Conservation (phyloP, 139 green algal genomes). For the Coccomyxa sp. region DNA sequence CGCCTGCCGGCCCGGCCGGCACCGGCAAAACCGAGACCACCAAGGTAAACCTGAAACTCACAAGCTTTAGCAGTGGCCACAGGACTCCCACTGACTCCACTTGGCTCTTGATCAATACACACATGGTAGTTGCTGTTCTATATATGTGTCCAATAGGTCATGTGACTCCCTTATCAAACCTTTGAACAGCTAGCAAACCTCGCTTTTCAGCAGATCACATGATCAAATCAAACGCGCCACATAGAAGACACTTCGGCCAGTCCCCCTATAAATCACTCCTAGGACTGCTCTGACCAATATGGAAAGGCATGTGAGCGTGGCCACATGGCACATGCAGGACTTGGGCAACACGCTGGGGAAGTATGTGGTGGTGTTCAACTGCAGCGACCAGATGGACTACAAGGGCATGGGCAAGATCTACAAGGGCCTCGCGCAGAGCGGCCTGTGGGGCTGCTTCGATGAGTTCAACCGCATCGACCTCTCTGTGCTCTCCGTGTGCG, state of each 20-base stretch:
- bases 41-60: no score
- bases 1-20: constrained; percentile 82
- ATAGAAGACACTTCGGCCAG: no score
- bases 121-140: no score
- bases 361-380: constrained; percentile 99
- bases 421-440: constrained; percentile 91
- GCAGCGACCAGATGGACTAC: constrained; percentile 95
- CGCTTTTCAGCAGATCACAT: no score
- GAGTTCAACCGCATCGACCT: constrained; percentile 99
- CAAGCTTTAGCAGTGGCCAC: no score
- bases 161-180: no score
- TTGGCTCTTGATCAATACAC: no score
- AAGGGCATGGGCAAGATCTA: constrained; percentile 97
- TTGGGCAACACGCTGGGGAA: constrained; percentile 93
- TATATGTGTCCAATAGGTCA: no score
- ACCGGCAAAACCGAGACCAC: constrained; percentile 93
- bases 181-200: no score
- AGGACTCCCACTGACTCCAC: no score
- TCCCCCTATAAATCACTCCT: no score
- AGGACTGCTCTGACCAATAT: neutral
- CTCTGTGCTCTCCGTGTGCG: constrained; percentile 93
- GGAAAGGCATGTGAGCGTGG: neutral
- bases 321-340: constrained; percentile 34
- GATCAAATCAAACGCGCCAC: no score
- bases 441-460: constrained; percentile 96